These are phyloP conservation scores for Thymus quinquecostatus DNA, from an alignment of 257 asterid genomes.

Conservation along the genomic window DNA sequence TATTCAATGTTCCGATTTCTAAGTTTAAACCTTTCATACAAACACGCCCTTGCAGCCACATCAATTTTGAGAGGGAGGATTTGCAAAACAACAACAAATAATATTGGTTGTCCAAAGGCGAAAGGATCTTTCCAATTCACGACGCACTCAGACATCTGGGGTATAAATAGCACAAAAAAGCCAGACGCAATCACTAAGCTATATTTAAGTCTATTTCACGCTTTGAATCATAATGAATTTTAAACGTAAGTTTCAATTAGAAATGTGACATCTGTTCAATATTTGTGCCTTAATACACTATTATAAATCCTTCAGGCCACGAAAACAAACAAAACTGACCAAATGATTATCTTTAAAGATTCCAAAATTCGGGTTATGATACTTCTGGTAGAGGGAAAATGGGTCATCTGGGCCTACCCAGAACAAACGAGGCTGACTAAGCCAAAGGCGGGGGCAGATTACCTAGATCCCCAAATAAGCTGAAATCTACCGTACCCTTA, in stretches of 20 bases:
- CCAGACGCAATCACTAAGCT: neutral
- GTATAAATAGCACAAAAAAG: neutral
- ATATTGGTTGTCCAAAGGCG: constrained; percentile 14
- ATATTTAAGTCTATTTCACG: neutral
- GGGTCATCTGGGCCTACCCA: neutral
- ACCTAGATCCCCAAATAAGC: neutral
- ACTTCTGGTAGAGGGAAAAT: neutral
- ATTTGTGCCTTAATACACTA: neutral
- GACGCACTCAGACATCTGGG: neutral
- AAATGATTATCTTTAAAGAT: neutral
- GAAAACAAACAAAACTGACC: neutral
- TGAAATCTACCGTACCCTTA: neutral
- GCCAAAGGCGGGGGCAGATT: neutral
- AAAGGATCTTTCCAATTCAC: neutral
- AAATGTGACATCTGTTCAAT: neutral
- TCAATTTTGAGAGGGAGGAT: neutral
- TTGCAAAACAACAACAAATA: neutral
- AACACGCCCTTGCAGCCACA: constrained; percentile 3
- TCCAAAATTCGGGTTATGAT: neutral
- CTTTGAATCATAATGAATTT: neutral
- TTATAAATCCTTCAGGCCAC: neutral
- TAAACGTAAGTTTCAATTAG: neutral
- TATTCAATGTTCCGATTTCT: constrained; percentile 13
- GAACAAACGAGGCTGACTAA: neutral
- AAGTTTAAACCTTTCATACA: neutral